These are phyloP conservation scores for Eucalyptus victrix DNA, from an alignment of 345 rosid species.

Conservation along the genomic window DNA sequence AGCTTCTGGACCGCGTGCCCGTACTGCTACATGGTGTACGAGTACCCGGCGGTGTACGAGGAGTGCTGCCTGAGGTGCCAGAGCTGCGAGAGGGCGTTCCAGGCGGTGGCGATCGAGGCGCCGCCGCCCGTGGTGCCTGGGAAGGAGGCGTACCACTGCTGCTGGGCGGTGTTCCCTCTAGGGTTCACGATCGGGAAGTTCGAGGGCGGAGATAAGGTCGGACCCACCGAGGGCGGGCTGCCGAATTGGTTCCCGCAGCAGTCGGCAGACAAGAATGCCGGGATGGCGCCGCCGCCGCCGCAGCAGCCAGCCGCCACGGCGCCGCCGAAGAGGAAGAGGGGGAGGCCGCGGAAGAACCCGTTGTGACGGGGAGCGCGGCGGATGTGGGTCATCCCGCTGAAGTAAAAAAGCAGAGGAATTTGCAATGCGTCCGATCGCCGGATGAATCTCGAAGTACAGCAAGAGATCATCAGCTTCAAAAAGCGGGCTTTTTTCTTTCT, in stretches of 20 bases:
- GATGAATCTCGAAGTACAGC: neutral
- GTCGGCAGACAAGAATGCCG: conserved; percentile 35
- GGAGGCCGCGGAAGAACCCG: conserved; percentile 70
- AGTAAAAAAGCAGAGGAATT: neutral
- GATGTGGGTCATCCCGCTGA: neutral
- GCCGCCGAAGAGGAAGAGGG: conserved; percentile 42
- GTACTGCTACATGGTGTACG: conserved; percentile 64
- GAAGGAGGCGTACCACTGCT: conserved; percentile 68
- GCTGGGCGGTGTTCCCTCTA: conserved; percentile 84
- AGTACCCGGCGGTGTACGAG: conserved; percentile 72
- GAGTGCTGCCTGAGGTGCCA: conserved; percentile 77
- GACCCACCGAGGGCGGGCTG: neutral
- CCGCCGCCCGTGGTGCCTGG: conserved; percentile 79
- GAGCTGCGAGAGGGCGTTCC: conserved; percentile 63
- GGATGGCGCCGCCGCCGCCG: conserved; percentile 5
- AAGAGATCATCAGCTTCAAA: neutral
- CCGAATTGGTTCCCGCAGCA: conserved; percentile 18
- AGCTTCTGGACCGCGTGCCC: conserved; percentile 97
- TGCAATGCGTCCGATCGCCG: neutral
- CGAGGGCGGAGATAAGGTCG: conserved; percentile 6
- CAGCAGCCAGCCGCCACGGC: neutral
- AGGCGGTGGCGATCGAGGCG: conserved; percentile 39
- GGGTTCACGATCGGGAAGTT: conserved; percentile 29
- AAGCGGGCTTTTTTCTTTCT: neutral
- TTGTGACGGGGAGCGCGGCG: neutral